A percentile compares a stretch with the other conserved stretches of the same genome.
Conservation (phyloP, 2,329 filamentous ascomycete genomes). For the Sphaerulina vaccinii region DNA sequence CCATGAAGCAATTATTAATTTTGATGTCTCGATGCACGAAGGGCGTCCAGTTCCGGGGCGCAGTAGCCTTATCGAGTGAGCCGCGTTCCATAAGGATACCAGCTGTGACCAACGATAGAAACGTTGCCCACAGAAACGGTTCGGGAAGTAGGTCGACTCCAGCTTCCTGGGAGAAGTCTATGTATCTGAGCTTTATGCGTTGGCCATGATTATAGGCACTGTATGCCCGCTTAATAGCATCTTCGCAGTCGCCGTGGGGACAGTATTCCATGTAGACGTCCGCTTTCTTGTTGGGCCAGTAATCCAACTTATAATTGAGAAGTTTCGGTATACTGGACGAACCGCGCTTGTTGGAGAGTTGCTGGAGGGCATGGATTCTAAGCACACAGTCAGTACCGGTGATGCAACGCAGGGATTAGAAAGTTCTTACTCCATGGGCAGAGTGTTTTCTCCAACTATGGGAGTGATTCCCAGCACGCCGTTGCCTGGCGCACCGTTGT, state of each 20-base stretch:
- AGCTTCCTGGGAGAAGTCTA: not conserved
- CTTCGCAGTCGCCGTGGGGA: not conserved
- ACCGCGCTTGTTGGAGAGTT: slow-evolving; percentile 1
- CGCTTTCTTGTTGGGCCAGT: not conserved
- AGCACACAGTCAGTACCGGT: not conserved
- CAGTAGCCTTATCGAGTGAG: not conserved
- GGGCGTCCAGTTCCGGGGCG: slow-evolving; percentile 52
- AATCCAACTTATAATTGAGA: not conserved
- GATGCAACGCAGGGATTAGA: not conserved
- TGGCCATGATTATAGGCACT: not conserved
- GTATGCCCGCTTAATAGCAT: not conserved
- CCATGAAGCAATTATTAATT: slow-evolving; percentile 96
- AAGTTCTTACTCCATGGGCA: no score
- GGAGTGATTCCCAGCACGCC: not conserved
- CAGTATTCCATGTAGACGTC: slow-evolving; percentile 8
- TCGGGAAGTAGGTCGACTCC: not conserved
- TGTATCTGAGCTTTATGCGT: not conserved
- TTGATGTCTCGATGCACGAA: slow-evolving; percentile 97
- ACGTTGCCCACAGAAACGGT: slow-evolving; percentile 8
- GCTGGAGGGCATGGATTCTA: not conserved
- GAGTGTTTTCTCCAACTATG: not conserved
- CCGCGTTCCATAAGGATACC: slow-evolving; percentile 6
- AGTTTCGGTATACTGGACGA: slow-evolving; percentile 4
- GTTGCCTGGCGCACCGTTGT: not conserved
- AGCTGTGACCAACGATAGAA: slow-evolving; percentile 2